These are phyloP conservation scores for Apiospora hydei DNA, from an alignment of 2,329 filamentous ascomycete genomes.

Conservation along the genomic window DNA sequence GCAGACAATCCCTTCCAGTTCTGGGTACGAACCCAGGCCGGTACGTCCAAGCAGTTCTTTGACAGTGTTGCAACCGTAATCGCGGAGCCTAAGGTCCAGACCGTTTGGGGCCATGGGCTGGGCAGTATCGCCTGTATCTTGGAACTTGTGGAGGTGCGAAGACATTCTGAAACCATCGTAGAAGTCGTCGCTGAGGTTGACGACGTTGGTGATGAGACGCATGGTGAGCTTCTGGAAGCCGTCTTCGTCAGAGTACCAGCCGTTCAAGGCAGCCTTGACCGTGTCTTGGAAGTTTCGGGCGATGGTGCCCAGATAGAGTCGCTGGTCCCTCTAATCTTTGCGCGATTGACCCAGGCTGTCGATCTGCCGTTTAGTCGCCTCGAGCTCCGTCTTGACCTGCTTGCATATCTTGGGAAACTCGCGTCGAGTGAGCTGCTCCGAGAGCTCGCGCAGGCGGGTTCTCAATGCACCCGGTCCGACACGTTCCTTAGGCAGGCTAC, in stretches of 20 bases:
- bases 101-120: too few species aligned
- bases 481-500: slow-evolving; percentile 13
- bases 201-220: slow-evolving; percentile 34
- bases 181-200: slow-evolving; percentile 34
- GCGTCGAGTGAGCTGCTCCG: slow-evolving; percentile 45
- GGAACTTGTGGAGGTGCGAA: slow-evolving; percentile 33
- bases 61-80: too few species aligned
- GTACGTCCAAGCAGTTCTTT: too few species aligned
- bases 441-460: slow-evolving; percentile 39
- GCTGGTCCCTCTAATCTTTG: slow-evolving; percentile 40
- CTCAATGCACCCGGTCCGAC: slow-evolving; percentile 45
- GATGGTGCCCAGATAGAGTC: slow-evolving; percentile 44
- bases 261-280: slow-evolving; percentile 43
- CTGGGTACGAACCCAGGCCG: background rate
- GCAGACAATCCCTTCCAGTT: background rate
- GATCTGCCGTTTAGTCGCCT: slow-evolving; percentile 30
- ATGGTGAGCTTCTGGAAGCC: slow-evolving; percentile 30
- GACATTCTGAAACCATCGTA: slow-evolving; percentile 8
- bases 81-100: too few species aligned
- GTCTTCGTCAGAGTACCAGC: slow-evolving; percentile 41
- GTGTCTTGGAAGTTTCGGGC: slow-evolving; percentile 39
- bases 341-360: slow-evolving; percentile 43
- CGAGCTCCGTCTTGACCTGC: slow-evolving; percentile 30
- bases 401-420: slow-evolving; percentile 44
- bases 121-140: too few species aligned